Base-by-base conservation (phyloP, 345 rosid genomes). In the Mercurialis annua region DNA sequence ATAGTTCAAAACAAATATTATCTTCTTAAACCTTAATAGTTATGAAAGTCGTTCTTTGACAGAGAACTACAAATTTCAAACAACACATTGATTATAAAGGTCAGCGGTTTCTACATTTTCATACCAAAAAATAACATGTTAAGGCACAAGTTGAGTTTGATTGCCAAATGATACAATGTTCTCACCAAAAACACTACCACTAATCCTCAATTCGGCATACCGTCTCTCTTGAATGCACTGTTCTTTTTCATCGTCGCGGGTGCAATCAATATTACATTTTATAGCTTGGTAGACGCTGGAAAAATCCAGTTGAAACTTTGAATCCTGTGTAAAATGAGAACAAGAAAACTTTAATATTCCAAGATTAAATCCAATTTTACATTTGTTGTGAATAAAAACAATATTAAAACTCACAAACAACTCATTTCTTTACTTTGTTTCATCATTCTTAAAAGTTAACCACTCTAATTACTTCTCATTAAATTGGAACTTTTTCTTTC, bases 101-200 rank as follows among this genome's bases (percentile, higher is more conserved):
- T 89, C 99, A 29, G 93, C 97, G 0, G 99, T 94, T 69, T 94
- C 96, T 29, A 83, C 69, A 70, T 81, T 91, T 63, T 94, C 96
- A 62, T 96, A 94, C 10, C 99, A 96, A 53, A 94, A 94, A 42
- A 89, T 84, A 70, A 89, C 91, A 69, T 82, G 84, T 50, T 94
- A 96, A 0, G 99, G 93, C 5, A 65, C 58, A 29, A 89, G 89
- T 48, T 80, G 86, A 62, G 97, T 90, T 65, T 72, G 81, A 69
- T 86, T 89, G 23, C 97, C 96, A 70, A 94, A 91, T 4, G 96
- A 94, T 21, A 94, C 66, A 9, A 87, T 56, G 74, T 94, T 97
- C 69, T 87, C 86, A 21, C 86, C 92, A 26, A 94, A 92, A 12
- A 89, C 89, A 58, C 99, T 97, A 46, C 87, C 91, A 73, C 96